A percentile compares a stretch with the other conserved stretches of the same genome.
Evolutionary conservation across 345 rosid species (phyloP).

Genomic region (Cochlearia excelsa): DNA sequence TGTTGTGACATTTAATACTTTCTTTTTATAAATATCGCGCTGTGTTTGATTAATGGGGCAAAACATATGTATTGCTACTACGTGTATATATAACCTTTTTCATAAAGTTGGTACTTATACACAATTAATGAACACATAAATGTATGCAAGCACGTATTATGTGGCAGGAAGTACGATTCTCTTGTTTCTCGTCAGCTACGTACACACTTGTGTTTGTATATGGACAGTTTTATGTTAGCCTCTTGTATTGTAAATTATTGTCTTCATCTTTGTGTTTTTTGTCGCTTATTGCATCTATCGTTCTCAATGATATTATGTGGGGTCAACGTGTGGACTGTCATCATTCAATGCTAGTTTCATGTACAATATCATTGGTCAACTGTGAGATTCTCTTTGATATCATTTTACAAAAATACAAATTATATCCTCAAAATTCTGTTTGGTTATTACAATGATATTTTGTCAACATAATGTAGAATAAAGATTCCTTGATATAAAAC

Average conservation of each 20-base stretch:
- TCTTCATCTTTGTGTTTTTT: slow-evolving; percentile 30
- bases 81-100: too few species aligned
- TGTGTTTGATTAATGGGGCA: slow-evolving; percentile 18
- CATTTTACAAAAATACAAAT: background rate
- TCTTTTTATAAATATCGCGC: slow-evolving; percentile 4
- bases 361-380: slow-evolving; percentile 31
- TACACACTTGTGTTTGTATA: slow-evolving; percentile 32
- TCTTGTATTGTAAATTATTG: slow-evolving; percentile 28
- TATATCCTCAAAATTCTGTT: too few species aligned
- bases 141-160: slow-evolving; percentile 16
- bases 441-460: too few species aligned
- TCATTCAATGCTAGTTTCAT: slow-evolving; percentile 31
- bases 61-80: slow-evolving; percentile 51
- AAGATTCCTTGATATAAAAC: too few species aligned
- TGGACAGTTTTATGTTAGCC: slow-evolving; percentile 36
- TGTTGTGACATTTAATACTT: too few species aligned
- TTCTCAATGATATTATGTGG: slow-evolving; percentile 28
- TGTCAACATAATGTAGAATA: too few species aligned
- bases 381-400: slow-evolving; percentile 29
- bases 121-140: slow-evolving; percentile 24
- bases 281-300: slow-evolving; percentile 25
- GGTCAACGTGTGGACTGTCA: slow-evolving; percentile 27
- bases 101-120: slow-evolving; percentile 3
- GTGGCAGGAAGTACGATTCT: background rate
- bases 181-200: slow-evolving; percentile 28